Conservation (phyloP, 2,329 filamentous ascomycete species). For the Zopfia rhizophila region DNA sequence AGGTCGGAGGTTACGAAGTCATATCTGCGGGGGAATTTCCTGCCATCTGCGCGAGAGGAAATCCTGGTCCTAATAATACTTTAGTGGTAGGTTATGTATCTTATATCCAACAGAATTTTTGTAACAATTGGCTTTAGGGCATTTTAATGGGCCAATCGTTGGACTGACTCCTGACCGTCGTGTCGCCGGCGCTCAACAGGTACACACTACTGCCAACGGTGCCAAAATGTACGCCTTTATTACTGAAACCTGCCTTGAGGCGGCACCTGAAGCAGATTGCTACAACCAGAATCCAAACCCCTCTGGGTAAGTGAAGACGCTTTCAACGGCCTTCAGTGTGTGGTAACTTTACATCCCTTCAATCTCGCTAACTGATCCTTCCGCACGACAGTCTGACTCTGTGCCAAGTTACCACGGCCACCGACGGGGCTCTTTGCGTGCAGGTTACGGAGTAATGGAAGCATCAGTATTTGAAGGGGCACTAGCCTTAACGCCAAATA, state of each 20-base stretch:
- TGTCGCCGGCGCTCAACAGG: too few species aligned
- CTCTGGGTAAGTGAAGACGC: slow-evolving; percentile 3
- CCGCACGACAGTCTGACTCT: too few species aligned
- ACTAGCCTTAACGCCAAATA: too few species aligned
- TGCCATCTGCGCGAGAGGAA: slow-evolving; percentile 9
- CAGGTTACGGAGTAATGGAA: too few species aligned
- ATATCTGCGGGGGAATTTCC: slow-evolving; percentile 12
- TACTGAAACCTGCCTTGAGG: slow-evolving; percentile 8
- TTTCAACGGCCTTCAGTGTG: too few species aligned
- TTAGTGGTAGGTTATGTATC: slow-evolving; percentile 4
- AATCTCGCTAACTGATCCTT: too few species aligned
- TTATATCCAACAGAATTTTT: not conserved
- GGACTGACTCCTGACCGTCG: too few species aligned
- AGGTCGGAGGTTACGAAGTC: slow-evolving; percentile 4
- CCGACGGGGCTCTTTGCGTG: too few species aligned
- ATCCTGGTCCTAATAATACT: slow-evolving; percentile 1
- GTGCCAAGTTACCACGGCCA: too few species aligned
- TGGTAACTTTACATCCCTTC: too few species aligned
- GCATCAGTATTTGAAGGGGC: too few species aligned
- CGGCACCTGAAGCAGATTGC: slow-evolving; percentile 7
- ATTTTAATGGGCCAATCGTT: too few species aligned
- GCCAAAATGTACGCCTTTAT: slow-evolving; percentile 16
- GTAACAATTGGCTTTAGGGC: not conserved
- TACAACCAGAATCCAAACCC: slow-evolving; percentile 13
- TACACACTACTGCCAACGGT: not conserved